phyloP scores from a whole-genome alignment of 768 basidiomycete species.

The Gymnopilus dilepis region DNA sequence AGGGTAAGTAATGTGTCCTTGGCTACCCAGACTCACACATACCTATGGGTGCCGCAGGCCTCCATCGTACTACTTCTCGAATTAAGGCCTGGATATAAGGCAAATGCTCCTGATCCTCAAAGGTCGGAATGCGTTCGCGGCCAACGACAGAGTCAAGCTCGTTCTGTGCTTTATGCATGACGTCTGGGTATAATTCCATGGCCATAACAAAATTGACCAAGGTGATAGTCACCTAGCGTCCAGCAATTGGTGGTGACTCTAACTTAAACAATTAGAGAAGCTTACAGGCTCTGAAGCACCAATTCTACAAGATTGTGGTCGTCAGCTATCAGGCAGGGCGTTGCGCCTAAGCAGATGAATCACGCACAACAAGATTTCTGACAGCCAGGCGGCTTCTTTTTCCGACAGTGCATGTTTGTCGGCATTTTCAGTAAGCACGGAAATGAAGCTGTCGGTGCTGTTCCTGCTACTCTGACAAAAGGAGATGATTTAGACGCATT shows the following conservation, averaged over 20 bases:
- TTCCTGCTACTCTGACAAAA: not conserved
- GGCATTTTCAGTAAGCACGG: not conserved
- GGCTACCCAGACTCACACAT: too few relatives aligned
- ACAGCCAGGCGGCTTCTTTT: conserved; percentile 5
- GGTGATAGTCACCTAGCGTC: not conserved
- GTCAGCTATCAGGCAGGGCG: too few relatives aligned
- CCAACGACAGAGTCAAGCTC: not conserved
- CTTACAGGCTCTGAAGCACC: conserved; percentile 9
- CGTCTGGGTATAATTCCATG: not conserved
- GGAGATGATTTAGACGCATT: too few relatives aligned
- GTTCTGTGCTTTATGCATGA: not conserved
- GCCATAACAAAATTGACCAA: not conserved
- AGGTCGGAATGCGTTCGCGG: not conserved
- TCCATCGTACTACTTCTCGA: not conserved
- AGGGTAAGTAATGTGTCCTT: too few relatives aligned
- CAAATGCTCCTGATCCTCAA: not conserved
- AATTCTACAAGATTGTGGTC: too few relatives aligned
- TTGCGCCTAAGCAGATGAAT: too few relatives aligned
- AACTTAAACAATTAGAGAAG: too few relatives aligned
- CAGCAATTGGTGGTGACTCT: too few relatives aligned
- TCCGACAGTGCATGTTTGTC: not conserved
- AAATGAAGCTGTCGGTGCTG: not conserved
- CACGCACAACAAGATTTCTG: not conserved
- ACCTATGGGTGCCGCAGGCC: not conserved
- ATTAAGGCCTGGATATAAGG: not conserved